Evolutionary conservation across 1,139 yeast genomes (phyloP).

Genomic region (Pichia sp.): DNA sequence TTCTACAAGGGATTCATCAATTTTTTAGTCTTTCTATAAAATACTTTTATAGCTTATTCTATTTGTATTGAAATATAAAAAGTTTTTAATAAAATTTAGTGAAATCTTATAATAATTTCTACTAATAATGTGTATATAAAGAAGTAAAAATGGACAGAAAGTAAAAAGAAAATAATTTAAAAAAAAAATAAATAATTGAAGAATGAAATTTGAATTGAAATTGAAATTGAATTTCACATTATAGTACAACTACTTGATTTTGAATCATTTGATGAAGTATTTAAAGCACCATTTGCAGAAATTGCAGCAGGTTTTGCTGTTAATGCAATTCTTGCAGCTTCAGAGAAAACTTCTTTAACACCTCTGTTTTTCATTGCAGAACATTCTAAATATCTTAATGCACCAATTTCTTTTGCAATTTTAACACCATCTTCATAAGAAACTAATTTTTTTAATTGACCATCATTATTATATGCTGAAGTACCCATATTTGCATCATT

Average conservation of each 20-base stretch:
- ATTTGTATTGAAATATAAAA: too few relatives aligned
- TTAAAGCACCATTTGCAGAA: constrained; percentile 9
- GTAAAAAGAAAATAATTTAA: background rate
- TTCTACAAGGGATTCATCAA: background rate
- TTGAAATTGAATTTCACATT: constrained; percentile 15
- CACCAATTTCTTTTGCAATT: constrained; percentile 82
- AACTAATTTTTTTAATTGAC: constrained; percentile 49
- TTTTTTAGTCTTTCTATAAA: background rate
- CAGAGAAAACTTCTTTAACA: constrained; percentile 94
- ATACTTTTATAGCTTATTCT: background rate
- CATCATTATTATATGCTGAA: constrained; percentile 22
- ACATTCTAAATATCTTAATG: constrained; percentile 82
- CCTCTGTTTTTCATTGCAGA: constrained; percentile 92
- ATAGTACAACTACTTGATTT: constrained; percentile 22
- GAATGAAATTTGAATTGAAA: too few relatives aligned
- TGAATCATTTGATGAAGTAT: constrained; percentile 1
- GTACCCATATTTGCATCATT: constrained; percentile 14
- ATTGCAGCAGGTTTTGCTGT: constrained; percentile 66
- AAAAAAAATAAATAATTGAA: background rate
- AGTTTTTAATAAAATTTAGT: too few relatives aligned
- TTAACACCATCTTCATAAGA: constrained; percentile 76
- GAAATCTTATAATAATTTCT: too few relatives aligned
- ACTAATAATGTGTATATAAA: background rate
- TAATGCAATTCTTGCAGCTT: constrained; percentile 93
- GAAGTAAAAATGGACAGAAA: background rate